Evolutionary conservation across 106 monocot genomes (phyloP).

Genomic region (Alisma plantagoaquatica): DNA sequence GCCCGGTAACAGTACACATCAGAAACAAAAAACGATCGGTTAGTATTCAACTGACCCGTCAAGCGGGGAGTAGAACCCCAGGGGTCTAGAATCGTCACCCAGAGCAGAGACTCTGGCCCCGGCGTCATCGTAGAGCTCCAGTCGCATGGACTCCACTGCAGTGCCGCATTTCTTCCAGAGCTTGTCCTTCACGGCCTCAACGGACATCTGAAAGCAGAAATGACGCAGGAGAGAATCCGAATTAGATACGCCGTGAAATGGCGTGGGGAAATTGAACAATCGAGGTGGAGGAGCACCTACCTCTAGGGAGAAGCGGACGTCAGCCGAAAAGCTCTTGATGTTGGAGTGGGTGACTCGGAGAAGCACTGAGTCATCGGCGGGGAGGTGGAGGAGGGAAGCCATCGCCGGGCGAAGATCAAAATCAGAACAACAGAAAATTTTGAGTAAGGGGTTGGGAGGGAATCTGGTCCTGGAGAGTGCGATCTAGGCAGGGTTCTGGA

Average conservation of each 20-base stretch:
- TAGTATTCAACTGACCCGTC: slow-evolving; percentile 29
- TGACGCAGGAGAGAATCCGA: not conserved
- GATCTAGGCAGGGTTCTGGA: too few relatives aligned
- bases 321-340: slow-evolving; percentile 72
- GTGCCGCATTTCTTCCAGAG: slow-evolving; percentile 94
- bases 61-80: slow-evolving; percentile 77
- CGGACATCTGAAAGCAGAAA: slow-evolving; percentile 28
- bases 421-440: too few relatives aligned
- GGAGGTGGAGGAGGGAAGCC: slow-evolving; percentile 61
- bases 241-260: too few relatives aligned
- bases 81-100: slow-evolving; percentile 36
- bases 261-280: not conserved
- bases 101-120: slow-evolving; percentile 63
- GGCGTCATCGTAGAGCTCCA: slow-evolving; percentile 69
- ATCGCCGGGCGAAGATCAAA: slow-evolving; percentile 12
- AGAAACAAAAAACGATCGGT: slow-evolving; percentile 1
- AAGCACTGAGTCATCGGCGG: slow-evolving; percentile 48
- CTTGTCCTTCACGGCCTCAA: slow-evolving; percentile 77
- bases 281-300: slow-evolving; percentile 14
- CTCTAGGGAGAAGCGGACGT: slow-evolving; percentile 63
- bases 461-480: too few relatives aligned
- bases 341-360: slow-evolving; percentile 76
- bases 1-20: not conserved
- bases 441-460: too few relatives aligned
- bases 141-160: slow-evolving; percentile 65